A percentile compares a stretch with the other conserved stretches of the same genome.
phyloP scores from a whole-genome alignment of 2,329 filamentous ascomycete genomes.

The Microdochium trichocladiopsis region DNA sequence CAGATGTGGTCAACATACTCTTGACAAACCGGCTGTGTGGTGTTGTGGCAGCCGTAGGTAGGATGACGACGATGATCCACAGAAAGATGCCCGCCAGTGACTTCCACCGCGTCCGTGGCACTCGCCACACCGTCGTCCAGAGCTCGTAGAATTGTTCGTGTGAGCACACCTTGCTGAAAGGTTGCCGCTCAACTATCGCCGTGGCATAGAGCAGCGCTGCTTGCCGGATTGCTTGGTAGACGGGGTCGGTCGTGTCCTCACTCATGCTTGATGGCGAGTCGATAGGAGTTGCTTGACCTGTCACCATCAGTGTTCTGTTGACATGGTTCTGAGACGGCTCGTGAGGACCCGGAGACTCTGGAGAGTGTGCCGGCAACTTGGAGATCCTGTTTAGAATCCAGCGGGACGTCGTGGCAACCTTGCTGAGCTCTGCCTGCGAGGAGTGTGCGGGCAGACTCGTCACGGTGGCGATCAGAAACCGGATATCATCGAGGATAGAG shows the following conservation, averaged over 20 bases:
- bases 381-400: slow-evolving; percentile 32
- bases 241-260: slow-evolving; percentile 25
- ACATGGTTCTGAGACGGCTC: neutral
- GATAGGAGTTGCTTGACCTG: neutral
- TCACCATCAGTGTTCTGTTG: neutral
- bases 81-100: slow-evolving; percentile 38
- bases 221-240: slow-evolving; percentile 39
- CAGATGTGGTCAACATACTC: slow-evolving; percentile 24
- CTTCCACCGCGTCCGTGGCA: slow-evolving; percentile 38
- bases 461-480: slow-evolving; percentile 36
- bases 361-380: slow-evolving; percentile 13
- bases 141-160: slow-evolving; percentile 30
- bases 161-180: slow-evolving; percentile 32
- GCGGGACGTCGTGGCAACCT: slow-evolving; percentile 28
- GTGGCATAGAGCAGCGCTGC: slow-evolving; percentile 40
- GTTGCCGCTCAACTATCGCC: slow-evolving; percentile 32
- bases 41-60: slow-evolving; percentile 28
- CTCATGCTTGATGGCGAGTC: slow-evolving; percentile 2
- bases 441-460: slow-evolving; percentile 28
- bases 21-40: slow-evolving; percentile 37
- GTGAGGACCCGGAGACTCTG: neutral
- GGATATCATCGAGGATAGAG: slow-evolving; percentile 43
- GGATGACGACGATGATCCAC: slow-evolving; percentile 37
- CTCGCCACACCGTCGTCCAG: slow-evolving; percentile 40
- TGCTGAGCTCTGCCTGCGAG: slow-evolving; percentile 26